Percentiles rank a stretch among this genome's conserved stretches.
phyloP scores from a whole-genome alignment of 1,139 yeast species.

The Meyerozyma guilliermondii region DNA sequence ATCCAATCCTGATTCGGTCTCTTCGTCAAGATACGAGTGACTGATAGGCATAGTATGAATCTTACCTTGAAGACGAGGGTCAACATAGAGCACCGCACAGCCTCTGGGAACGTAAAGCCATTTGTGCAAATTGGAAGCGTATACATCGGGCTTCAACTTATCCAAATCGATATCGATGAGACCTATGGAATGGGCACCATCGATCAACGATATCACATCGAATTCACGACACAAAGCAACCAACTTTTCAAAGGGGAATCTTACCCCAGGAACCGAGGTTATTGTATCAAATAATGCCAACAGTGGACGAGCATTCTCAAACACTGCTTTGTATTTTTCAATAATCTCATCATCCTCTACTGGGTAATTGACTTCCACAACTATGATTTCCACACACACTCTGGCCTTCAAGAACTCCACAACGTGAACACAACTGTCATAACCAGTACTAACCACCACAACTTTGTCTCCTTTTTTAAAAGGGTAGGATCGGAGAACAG shows the following conservation, averaged over 20 bases:
- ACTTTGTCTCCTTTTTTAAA: constrained; percentile 53
- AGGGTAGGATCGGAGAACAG: constrained; percentile 51
- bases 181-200: constrained; percentile 73
- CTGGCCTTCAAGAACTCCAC: constrained; percentile 41
- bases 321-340: constrained; percentile 28
- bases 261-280: constrained; percentile 60
- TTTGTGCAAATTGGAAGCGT: constrained; percentile 62
- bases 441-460: constrained; percentile 48
- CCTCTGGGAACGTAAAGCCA: constrained; percentile 62
- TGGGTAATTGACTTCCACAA: constrained; percentile 47
- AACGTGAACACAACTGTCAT: constrained; percentile 54
- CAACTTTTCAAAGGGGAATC: constrained; percentile 51
- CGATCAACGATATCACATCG: constrained; percentile 52
- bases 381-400: constrained; percentile 39
- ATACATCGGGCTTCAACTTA: constrained; percentile 54
- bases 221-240: constrained; percentile 43
- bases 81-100: constrained; percentile 57
- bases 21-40: constrained; percentile 31
- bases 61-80: constrained; percentile 41
- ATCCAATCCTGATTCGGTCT: constrained; percentile 12
- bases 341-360: constrained; percentile 44
- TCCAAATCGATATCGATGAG: constrained; percentile 39
- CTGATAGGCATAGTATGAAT: constrained; percentile 62
- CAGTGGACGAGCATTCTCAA: constrained; percentile 22
- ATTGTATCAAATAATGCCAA: constrained; percentile 58